These are phyloP conservation scores for Raphanus raphanistrum DNA, from an alignment of 345 rosid genomes.

Conservation along the genomic window DNA sequence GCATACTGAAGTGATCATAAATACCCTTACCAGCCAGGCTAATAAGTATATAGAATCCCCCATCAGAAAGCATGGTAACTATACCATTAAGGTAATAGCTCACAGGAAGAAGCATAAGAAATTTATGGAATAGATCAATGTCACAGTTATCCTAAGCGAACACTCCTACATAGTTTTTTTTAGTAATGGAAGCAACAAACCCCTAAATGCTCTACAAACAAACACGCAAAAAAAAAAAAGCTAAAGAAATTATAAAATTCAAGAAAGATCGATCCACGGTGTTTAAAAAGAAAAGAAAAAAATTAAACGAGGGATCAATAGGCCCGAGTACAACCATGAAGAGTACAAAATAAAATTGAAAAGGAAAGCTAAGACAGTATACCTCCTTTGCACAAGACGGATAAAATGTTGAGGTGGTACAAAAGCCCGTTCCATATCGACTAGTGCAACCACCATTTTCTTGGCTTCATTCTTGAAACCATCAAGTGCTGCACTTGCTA, in stretches of 20 bases:
- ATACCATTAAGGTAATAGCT: background rate
- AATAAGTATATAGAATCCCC: background rate
- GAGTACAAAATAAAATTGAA: background rate
- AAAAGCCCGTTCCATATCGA: constrained; percentile 59
- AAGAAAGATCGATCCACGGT: background rate
- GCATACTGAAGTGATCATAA: background rate
- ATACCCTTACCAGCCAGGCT: constrained; percentile 11
- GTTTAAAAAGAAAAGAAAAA: background rate
- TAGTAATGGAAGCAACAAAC: constrained; percentile 2
- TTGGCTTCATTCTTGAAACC: constrained; percentile 22
- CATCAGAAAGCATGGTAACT: constrained; percentile 3
- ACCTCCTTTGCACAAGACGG: constrained; percentile 96
- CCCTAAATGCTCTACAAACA: background rate
- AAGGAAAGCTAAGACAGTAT: constrained; percentile 13
- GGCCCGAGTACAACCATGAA: background rate
- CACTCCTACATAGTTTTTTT: background rate
- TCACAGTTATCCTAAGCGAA: background rate
- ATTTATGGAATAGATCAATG: background rate
- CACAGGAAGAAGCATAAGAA: constrained; percentile 11
- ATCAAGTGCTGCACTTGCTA: constrained; percentile 91
- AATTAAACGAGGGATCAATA: background rate
- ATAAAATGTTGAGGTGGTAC: constrained; percentile 99
- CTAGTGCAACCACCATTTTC: background rate
- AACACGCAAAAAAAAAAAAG: background rate
- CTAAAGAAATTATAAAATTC: background rate